phyloP scores from a whole-genome alignment of 805 yeast species.

The Kazachstania bromeliacearum region DNA sequence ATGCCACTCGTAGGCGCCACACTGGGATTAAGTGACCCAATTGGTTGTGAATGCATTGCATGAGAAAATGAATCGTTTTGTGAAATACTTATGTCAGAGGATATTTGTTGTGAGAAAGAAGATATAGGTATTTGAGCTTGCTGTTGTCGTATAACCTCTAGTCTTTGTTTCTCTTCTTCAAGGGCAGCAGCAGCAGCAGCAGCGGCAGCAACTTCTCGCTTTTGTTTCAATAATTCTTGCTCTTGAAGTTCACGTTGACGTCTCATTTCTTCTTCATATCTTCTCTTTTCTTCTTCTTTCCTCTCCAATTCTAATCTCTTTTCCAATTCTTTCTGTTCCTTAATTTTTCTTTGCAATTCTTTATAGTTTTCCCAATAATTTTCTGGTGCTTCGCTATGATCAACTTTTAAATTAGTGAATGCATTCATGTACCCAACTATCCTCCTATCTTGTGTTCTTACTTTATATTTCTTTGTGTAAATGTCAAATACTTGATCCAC shows the following conservation, averaged over 20 bases:
- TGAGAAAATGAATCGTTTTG: conserved; percentile 4
- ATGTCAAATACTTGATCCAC: conserved; percentile 7
- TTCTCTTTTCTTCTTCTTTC: conserved; percentile 9
- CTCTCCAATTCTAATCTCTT: conserved; percentile 4
- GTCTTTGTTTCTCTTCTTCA: conserved; percentile 3
- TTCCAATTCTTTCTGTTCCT: conserved; percentile 7
- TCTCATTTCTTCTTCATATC: conserved; percentile 10
- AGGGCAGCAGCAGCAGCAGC: conserved; percentile 1
- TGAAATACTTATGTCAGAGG: neutral
- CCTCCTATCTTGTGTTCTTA: conserved; percentile 13
- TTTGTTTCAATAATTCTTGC: conserved; percentile 4
- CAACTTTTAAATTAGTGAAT: conserved; percentile 10
- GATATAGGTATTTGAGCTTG: too few species aligned
- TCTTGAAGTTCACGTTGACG: conserved; percentile 4
- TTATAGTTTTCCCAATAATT: conserved; percentile 24
- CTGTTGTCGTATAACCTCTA: conserved; percentile 2
- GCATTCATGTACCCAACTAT: conserved; percentile 13
- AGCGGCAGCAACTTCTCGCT: conserved; percentile 3
- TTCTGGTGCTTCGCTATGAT: conserved; percentile 21
- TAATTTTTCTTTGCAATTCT: conserved; percentile 5
- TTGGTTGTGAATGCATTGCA: neutral
- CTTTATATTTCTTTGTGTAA: conserved; percentile 8
- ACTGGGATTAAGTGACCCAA: neutral
- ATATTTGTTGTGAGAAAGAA: neutral
- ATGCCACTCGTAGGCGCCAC: neutral